Conservation (phyloP, 805 yeast genomes). For the Candida chauliodis region DNA sequence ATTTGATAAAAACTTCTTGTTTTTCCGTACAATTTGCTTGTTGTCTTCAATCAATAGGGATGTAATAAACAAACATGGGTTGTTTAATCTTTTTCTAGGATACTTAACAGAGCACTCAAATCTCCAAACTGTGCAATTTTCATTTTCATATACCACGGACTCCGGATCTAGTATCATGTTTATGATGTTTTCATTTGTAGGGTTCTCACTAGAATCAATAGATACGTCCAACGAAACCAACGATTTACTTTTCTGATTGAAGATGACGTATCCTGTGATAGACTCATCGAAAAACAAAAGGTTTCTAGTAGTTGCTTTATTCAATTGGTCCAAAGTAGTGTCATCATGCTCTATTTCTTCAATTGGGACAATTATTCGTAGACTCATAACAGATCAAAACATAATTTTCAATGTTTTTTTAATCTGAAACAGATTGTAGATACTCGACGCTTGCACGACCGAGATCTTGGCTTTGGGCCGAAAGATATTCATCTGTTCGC, state of each 20-base stretch:
- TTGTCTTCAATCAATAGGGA: conserved; percentile 16
- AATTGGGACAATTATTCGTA: conserved; percentile 8
- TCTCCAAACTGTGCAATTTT: conserved; percentile 22
- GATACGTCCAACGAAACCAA: conserved; percentile 17
- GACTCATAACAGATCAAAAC: background rate
- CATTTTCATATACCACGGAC: conserved; percentile 3
- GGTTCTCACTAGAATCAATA: conserved; percentile 16
- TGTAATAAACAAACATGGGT: conserved; percentile 23
- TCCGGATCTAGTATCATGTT: background rate
- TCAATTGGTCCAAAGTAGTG: conserved; percentile 5
- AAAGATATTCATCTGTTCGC: too few relatives aligned
- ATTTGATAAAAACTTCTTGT: conserved; percentile 13
- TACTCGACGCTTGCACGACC: too few relatives aligned
- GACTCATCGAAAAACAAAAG: conserved; percentile 28
- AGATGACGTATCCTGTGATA: conserved; percentile 24
- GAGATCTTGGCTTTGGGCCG: too few relatives aligned
- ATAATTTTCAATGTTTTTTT: too few relatives aligned
- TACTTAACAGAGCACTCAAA: conserved; percentile 27
- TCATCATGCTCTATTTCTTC: conserved; percentile 5
- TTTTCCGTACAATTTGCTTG: background rate
- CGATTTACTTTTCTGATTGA: conserved; percentile 9
- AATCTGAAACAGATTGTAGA: too few relatives aligned
- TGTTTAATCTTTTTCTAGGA: conserved; percentile 25
- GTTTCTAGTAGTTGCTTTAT: background rate
- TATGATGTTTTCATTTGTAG: conserved; percentile 8